Evolutionary conservation across 768 basidiomycete species (phyloP).

Genomic region (Pisolithus tinctorius): DNA sequence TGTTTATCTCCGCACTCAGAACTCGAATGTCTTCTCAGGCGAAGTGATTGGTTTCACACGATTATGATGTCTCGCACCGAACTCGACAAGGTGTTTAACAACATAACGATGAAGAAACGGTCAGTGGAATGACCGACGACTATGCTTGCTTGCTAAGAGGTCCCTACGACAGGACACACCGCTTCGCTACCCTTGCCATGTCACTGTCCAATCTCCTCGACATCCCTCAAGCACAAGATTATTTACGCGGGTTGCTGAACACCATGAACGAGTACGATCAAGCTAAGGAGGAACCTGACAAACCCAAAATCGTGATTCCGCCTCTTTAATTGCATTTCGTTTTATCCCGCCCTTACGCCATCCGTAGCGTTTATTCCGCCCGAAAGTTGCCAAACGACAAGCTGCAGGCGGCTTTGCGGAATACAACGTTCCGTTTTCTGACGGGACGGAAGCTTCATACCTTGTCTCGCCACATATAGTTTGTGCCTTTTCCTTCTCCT

Average conservation of each 20-base stretch:
- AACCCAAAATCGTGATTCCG: conserved; percentile 60
- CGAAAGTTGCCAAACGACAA: conserved; percentile 50
- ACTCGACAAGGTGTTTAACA: conserved; percentile 69
- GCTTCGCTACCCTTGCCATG: conserved; percentile 82
- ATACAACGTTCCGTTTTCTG: conserved; percentile 53
- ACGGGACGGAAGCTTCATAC: conserved; percentile 59
- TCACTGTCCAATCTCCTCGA: conserved; percentile 79
- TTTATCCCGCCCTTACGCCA: conserved; percentile 7
- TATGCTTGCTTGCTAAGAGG: conserved; percentile 1
- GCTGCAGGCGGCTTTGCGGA: conserved; percentile 47
- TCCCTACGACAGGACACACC: conserved; percentile 51
- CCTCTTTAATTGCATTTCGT: background rate
- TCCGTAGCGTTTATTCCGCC: conserved; percentile 50
- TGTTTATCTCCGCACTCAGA: background rate
- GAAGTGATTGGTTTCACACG: conserved; percentile 85
- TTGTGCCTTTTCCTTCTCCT: conserved; percentile 19
- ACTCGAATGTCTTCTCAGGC: conserved; percentile 34
- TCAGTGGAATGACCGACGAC: conserved; percentile 24
- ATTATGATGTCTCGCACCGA: conserved; percentile 71
- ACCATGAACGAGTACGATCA: conserved; percentile 75
- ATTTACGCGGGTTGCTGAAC: conserved; percentile 66
- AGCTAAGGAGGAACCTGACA: conserved; percentile 44
- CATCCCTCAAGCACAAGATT: conserved; percentile 72
- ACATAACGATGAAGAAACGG: conserved; percentile 74
- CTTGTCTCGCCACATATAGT: conserved; percentile 73